A percentile compares a stretch with the other conserved stretches of the same genome.
Evolutionary conservation across 2,329 filamentous ascomycete genomes (phyloP).

Genomic region (Phaeosphaeria sp.): DNA sequence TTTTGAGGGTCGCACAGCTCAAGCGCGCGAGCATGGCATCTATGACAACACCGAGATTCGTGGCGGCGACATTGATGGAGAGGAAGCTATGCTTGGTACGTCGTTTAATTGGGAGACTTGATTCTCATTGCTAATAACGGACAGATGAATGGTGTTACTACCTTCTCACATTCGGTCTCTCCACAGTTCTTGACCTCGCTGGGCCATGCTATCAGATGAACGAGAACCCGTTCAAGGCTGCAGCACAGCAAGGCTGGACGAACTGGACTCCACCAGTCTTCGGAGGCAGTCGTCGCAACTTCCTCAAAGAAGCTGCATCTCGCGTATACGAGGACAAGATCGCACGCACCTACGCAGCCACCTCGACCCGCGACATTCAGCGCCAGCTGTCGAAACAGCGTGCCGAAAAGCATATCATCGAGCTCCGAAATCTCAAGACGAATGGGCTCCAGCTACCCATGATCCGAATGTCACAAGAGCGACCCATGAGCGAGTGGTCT

Average conservation of each 20-base stretch:
- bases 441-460: constrained; percentile 43
- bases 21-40: constrained; percentile 63
- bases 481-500: constrained; percentile 49
- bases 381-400: constrained; percentile 52
- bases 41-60: constrained; percentile 58
- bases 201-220: constrained; percentile 45
- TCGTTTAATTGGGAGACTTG: background rate
- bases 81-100: constrained; percentile 62
- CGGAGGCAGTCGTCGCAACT: constrained; percentile 59
- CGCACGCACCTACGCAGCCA: constrained; percentile 43
- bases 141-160: constrained; percentile 68
- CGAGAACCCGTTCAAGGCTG: constrained; percentile 59
- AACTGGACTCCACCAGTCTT: constrained; percentile 59
- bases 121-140: constrained; percentile 19
- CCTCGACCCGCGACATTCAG: constrained; percentile 44
- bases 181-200: constrained; percentile 62
- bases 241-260: constrained; percentile 62
- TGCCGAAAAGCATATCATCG: constrained; percentile 51
- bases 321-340: constrained; percentile 65
- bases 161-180: constrained; percentile 65
- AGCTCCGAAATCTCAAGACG: constrained; percentile 49
- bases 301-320: constrained; percentile 67
- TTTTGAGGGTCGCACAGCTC: constrained; percentile 61
- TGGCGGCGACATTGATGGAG: constrained; percentile 58
- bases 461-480: constrained; percentile 51